phyloP scores from a whole-genome alignment of 495 filamentous ascomycete genomes.

The Aspergillus bridgeri region DNA sequence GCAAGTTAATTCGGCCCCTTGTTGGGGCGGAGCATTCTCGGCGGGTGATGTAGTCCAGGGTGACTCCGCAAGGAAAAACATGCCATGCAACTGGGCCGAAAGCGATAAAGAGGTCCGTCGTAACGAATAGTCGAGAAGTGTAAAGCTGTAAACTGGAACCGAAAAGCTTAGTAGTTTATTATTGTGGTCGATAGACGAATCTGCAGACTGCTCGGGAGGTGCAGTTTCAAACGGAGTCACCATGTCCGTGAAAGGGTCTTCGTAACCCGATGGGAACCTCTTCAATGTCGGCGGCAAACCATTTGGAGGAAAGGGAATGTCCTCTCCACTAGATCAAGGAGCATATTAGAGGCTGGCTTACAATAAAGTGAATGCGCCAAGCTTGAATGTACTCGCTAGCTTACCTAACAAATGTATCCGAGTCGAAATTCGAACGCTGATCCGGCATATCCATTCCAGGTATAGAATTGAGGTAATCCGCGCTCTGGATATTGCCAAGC shows the following conservation, averaged over 20 bases:
- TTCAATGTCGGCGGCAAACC: conserved; percentile 33
- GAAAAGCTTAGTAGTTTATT: conserved; percentile 81
- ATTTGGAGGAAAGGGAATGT: conserved; percentile 38
- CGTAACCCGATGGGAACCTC: conserved; percentile 53
- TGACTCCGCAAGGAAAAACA: conserved; percentile 92
- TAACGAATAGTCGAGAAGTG: conserved; percentile 65
- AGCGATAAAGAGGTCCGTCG: conserved; percentile 59
- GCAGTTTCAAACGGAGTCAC: conserved; percentile 50
- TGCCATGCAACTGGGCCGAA: conserved; percentile 83
- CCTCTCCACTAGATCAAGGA: conserved; percentile 29
- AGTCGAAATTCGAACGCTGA: conserved; percentile 55
- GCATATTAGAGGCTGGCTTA: conserved; percentile 3
- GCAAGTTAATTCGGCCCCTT: conserved; percentile 76
- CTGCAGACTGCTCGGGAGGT: conserved; percentile 35
- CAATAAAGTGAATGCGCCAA: neutral
- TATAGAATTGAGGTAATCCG: conserved; percentile 52
- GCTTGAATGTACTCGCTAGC: conserved; percentile 10
- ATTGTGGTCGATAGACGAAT: conserved; percentile 60
- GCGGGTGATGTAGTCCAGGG: conserved; percentile 65
- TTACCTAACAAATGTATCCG: conserved; percentile 58
- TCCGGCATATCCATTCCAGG: conserved; percentile 54
- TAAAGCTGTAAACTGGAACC: conserved; percentile 62
- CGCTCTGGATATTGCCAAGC: conserved; percentile 47
- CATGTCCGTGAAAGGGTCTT: conserved; percentile 62
- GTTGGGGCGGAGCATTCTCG: conserved; percentile 58